Evolutionary conservation across 129 eudicot species (phyloP), one percentile per base, ranked within the genome.

Genomic region (Dittrichia graveolens): DNA sequence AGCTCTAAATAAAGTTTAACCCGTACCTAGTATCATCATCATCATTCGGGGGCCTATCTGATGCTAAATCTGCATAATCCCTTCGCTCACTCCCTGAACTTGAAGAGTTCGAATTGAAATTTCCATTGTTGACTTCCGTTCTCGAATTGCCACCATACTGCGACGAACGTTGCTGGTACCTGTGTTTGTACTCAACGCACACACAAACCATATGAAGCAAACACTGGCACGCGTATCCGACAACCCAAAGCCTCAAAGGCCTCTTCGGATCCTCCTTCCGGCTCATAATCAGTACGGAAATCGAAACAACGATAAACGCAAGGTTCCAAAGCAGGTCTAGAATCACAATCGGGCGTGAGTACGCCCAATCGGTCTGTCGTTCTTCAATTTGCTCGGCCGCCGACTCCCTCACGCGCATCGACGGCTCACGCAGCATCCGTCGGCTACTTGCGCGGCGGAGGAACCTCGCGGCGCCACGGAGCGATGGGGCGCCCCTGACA

Each of bases 321-420:
- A 83, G 58, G 81, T 90, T 94, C 96, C 88, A 94, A 0, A 84
- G 41, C 2, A 94, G 76, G 83, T 86, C 93, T 3, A 90, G 80
- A 6, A 84, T 49, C 16, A 94, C 89, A 34, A 86, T 73, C 16
- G 95, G 92, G 35, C 83, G 76, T 3, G 96, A 89, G 78, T 87
- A 89, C 0, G 91, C 96, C 98, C 98, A 94, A 71, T 84, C 95
- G 43, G 77, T 82, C 39, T 85, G 96, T 3, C 96, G 80, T 55
- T 90, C 95, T 65, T 93, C 98, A 39, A 93, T 78, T 54, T 93
- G 87, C 81, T 90, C 90, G 7, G 90, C 90, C 3, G 96, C 96
- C 24, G 89, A 57, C 35, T 85, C 96, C 4, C 96, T 78, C 15
- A 93, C 98, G 8, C 89, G 79, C 77, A 82, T 76, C 45, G 98